Conservation (phyloP, 1,284 basidiomycete species). For the Heterobasidion occidentale region DNA sequence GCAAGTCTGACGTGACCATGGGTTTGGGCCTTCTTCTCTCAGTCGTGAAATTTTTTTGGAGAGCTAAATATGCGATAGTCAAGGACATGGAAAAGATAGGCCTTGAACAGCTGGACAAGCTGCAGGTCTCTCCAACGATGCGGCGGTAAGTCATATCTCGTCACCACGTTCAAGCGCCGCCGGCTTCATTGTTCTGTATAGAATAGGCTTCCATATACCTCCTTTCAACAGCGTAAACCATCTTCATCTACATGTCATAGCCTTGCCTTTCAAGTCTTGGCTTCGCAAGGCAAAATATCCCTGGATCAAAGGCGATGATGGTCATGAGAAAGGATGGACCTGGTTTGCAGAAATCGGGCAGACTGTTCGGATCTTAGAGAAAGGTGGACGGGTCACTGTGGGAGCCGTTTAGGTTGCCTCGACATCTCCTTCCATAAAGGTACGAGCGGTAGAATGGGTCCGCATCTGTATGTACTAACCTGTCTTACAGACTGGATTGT, state of each 20-base stretch:
- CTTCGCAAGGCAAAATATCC: constrained; percentile 51
- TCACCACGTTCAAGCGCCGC: too few relatives aligned
- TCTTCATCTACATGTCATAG: constrained; percentile 75
- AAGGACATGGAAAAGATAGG: constrained; percentile 56
- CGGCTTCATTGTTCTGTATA: constrained; percentile 16
- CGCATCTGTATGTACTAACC: too few relatives aligned
- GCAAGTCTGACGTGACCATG: constrained; percentile 6
- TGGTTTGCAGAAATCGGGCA: constrained; percentile 75
- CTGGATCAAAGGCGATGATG: constrained; percentile 28
- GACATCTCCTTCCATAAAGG: too few relatives aligned
- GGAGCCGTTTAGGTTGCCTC: constrained; percentile 21
- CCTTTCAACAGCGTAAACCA: constrained; percentile 78
- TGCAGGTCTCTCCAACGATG: constrained; percentile 27
- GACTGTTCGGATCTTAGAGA: constrained; percentile 51
- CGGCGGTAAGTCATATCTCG: constrained; percentile 32
- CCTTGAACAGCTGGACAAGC: constrained; percentile 38
- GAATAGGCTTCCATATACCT: constrained; percentile 77
- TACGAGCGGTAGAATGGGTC: too few relatives aligned
- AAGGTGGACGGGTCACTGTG: constrained; percentile 42
- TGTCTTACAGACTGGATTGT: too few relatives aligned
- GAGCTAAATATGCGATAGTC: constrained; percentile 26
- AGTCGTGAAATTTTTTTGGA: too few relatives aligned
- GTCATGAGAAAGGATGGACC: constrained; percentile 51
- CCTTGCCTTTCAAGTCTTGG: constrained; percentile 51
- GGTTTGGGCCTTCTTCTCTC: not conserved